Evolutionary conservation across 192 early-diverging fungal genomes (phyloP), one percentile per base, ranked within the genome.

Genomic region (Coemansia sp.): DNA sequence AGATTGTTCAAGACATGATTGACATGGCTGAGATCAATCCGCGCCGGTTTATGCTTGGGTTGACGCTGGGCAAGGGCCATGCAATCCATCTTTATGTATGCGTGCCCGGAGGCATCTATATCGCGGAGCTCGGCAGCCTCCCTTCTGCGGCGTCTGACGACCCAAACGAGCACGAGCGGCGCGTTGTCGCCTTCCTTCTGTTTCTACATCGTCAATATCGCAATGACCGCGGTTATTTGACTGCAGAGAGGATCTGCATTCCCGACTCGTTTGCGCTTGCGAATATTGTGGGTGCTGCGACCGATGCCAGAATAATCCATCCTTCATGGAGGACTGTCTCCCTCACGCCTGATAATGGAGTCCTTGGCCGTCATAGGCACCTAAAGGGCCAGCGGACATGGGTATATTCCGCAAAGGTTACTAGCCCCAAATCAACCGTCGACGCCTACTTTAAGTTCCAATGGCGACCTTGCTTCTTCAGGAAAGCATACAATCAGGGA

Each of bases 341-440:
- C 23, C 20, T 53, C 9, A 20, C 24, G 11, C 9, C 23, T 12
- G 26, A 5, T 0, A 1, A 39, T 4, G 0, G 46, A 34, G 39
- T 41, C 6, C 39, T 14, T 6, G 5, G 39, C 10, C 45, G 62
- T 15, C 45, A 63, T 33, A 0, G 46, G 12, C 10, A 10, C 20
- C 62, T 63, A 4, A 23, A 23, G 16, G 62, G 62, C 24, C 46
- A 14, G 18, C 62, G 62, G 24, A 48, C 62, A 11, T 63, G 62
- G 62, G 14, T 48, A 5, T 63, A 63, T 14, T n/a, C 57, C 18
- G 45, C 24, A 3, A 30, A 1, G 30, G 30, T 30, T 3, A 2
- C 30, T 1, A 30, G 30, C 1, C 1, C 1, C 1, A 30, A 30
- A 3, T 3, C 3, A 30, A 2, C 30, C 3, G 30, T 30, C 30